These are phyloP conservation scores for Candolleomyces eurysporus DNA, from an alignment of 768 basidiomycete species.

Conservation along the genomic window DNA sequence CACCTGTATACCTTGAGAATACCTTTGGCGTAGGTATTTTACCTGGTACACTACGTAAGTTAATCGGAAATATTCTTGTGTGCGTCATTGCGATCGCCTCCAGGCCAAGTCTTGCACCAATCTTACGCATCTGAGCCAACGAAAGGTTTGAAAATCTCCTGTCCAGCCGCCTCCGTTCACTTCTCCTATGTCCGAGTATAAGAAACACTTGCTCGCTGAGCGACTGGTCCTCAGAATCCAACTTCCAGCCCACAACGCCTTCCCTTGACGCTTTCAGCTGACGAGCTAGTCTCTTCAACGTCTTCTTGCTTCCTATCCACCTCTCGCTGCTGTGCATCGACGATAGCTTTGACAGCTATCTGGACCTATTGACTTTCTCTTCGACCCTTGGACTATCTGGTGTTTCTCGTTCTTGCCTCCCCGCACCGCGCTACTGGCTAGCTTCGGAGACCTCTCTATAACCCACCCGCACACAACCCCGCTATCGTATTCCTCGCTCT, in stretches of 20 bases:
- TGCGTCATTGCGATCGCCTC: too few relatives aligned
- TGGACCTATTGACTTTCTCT: not conserved
- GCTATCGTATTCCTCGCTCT: not conserved
- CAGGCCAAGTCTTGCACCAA: too few relatives aligned
- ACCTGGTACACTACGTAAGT: too few relatives aligned
- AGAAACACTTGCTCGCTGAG: not conserved
- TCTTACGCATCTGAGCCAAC: not conserved
- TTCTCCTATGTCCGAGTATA: not conserved
- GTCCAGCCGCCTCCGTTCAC: not conserved
- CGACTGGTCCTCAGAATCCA: not conserved
- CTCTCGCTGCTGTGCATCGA: not conserved
- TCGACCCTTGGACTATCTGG: not conserved
- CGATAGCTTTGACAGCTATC: conserved; percentile 2
- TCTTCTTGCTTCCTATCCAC: not conserved
- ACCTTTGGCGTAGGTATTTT: too few relatives aligned
- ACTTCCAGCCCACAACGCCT: not conserved
- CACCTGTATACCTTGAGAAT: too few relatives aligned
- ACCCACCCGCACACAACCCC: not conserved
- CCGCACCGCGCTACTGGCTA: too few relatives aligned
- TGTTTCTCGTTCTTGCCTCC: not conserved
- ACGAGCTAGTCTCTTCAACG: conserved; percentile 5
- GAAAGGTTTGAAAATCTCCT: not conserved
- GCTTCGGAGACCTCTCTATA: too few relatives aligned
- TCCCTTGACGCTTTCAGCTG: not conserved
- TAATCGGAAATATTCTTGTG: too few relatives aligned